Base-by-base conservation (phyloP, 148 eudicot species). In the Salicornia ramosissima region DNA sequence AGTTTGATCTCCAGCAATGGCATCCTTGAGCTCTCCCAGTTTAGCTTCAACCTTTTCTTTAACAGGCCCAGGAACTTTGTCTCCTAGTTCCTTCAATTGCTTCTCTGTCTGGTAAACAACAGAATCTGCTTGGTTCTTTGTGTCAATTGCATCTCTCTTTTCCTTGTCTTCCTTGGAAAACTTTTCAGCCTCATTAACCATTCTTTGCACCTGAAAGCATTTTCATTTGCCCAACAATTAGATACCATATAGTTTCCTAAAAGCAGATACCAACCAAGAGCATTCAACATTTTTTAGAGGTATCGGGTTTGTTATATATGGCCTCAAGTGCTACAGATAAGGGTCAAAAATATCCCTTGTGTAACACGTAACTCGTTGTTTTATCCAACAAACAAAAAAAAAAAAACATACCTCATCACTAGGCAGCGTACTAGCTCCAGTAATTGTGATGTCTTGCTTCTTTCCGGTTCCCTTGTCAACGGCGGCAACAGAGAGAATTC, bases 361-460 rank as follows among this genome's bases (percentile, higher is more conserved):
- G 40, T 36, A 36, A 8, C 40, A 36, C 8, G 8, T n/a, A n/a
- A n/a, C n/a, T n/a, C n/a, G n/a, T n/a, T n/a, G n/a, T n/a, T n/a
- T n/a, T n/a, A n/a, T n/a, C n/a, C n/a, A n/a, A n/a, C n/a, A n/a
- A n/a, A n/a, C n/a, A n/a, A n/a, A n/a, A 16, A 55, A 11, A 58
- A 63, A 15, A 19, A 59, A n/a, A 31, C 58, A 31, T 80, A 89
- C 97, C 93, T 90, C 97, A 69, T 90, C 91, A 67, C 83, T 53
- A 31, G 94, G 97, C 73, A 92, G 82, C 22, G 97, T 92, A 82
- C 97, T 88, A 13, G 97, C 97, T 69, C 97, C 97, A 18, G 97
- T 92, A 33, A 90, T 92, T 73, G 94, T 92, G 67, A 92, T 92
- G 71, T 92, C 96, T 75, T 92, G 97, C 80, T 92, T 90, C 86